These are phyloP conservation scores for Ustilago vetiveriae DNA, from an alignment of 1,284 basidiomycete genomes.

Conservation along the genomic window DNA sequence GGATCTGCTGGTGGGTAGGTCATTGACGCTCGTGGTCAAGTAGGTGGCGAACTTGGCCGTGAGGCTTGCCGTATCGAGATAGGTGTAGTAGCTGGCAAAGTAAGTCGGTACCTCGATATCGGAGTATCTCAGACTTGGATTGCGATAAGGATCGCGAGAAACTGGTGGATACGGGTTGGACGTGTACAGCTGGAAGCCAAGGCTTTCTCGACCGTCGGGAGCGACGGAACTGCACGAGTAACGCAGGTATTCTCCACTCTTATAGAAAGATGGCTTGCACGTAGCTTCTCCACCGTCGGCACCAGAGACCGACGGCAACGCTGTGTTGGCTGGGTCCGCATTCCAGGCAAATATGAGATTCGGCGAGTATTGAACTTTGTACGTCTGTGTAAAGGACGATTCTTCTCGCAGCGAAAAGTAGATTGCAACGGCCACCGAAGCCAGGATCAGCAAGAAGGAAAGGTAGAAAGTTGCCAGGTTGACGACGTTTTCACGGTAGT, in stretches of 20 bases:
- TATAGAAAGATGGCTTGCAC: not conserved
- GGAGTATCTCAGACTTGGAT: not conserved
- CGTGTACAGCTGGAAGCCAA: constrained; percentile 1
- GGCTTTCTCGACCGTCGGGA: not conserved
- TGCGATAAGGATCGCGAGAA: not conserved
- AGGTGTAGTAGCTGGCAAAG: constrained; percentile 4
- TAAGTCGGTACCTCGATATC: constrained; percentile 1
- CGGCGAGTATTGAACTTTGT: not conserved
- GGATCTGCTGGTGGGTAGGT: not conserved
- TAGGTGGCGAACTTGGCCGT: not conserved
- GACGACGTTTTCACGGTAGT: constrained; percentile 5
- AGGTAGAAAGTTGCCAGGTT: constrained; percentile 3
- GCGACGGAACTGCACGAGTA: constrained; percentile 4
- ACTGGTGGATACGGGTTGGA: not conserved
- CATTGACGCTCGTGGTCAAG: not conserved
- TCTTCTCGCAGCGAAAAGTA: not conserved
- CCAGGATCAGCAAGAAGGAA: constrained; percentile 1
- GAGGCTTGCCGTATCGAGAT: not conserved
- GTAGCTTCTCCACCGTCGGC: not conserved
- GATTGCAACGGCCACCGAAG: constrained; percentile 1
- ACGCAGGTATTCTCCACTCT: not conserved
- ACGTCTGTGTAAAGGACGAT: constrained; percentile 4
- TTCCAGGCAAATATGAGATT: constrained; percentile 8
- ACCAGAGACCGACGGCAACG: not conserved
- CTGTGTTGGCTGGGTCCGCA: not conserved